Evolutionary conservation across 257 asterid genomes (phyloP), one percentile per base, ranked within the genome.

Genomic region (Anisodus tanguticus): DNA sequence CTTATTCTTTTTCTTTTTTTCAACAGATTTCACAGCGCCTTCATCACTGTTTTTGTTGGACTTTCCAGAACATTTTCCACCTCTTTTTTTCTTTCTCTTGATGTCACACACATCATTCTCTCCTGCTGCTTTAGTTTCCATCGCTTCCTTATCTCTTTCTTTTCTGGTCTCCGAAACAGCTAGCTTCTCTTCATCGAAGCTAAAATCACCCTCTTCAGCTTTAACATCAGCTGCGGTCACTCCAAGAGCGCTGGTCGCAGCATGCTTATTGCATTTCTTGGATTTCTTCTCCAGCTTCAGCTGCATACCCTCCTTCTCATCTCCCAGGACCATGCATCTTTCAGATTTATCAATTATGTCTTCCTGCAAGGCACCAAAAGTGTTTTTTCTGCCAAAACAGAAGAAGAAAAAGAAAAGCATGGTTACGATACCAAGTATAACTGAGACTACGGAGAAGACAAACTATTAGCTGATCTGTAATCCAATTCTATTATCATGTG

Each of bases 221-320:
- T 54, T 13, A 55, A 13, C 4, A 58, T 58, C 22, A 16, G 9
- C 4, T n/a, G 16, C 9, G 6, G 9, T n/a, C 64, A 17, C 63
- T 76, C 63, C 81, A 49, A 13, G 62, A 74, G 62, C 45, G 12
- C 8, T 49, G 63, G 63, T 22, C n/a, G 19, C 81, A 76, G 47
- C 81, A 49, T 51, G 22, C 81, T 76, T 76, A 7, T 76, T 22
- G 43, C 45, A 51, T 53, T 77, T 76, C 81, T 76, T 51, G 81
- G 64, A 76, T 53, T 51, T 77, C 49, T 77, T 77, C 81, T 77
- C 26, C 81, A 51, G 4, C 81, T 77, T 53, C 11, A 8, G 64
- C 19, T 13, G 31, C 63, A 77, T 53, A 77, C 7, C 64, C 60
- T n/a, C 41, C 49, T 76, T 53, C 64, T 76, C 47, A 76, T 53